Evolutionary conservation across 257 asterid genomes (phyloP).

Genomic region (Solanum dulcamara): DNA sequence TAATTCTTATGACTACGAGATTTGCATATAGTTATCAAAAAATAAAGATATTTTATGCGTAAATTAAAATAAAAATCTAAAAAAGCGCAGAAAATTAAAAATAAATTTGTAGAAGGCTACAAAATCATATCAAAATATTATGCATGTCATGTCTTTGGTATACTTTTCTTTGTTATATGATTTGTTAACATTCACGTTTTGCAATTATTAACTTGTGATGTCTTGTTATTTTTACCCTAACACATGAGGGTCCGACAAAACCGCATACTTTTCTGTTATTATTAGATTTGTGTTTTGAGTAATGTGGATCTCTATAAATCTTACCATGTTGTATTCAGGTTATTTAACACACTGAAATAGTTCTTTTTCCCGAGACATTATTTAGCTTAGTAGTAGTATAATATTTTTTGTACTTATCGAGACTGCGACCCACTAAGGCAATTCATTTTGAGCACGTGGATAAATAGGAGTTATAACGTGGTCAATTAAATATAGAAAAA

Average conservation of each 20-base stretch:
- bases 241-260: background rate
- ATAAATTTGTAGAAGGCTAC: background rate
- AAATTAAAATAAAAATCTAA: background rate
- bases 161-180: fast-evolving
- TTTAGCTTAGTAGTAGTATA: background rate
- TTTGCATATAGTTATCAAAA: too few species aligned
- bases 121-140: background rate
- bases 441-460: background rate
- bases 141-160: background rate
- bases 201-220: background rate
- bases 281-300: background rate
- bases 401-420: background rate
- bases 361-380: background rate
- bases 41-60: background rate
- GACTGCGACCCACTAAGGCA: background rate
- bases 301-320: background rate
- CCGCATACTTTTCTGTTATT: background rate
- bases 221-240: background rate
- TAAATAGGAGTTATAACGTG: background rate
- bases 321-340: background rate
- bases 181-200: background rate
- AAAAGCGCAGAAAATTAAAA: background rate
- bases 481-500: background rate
- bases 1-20: too few species aligned
- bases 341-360: background rate